Conservation (phyloP, 2,329 filamentous ascomycete species). For the Metarhizium humberi region DNA sequence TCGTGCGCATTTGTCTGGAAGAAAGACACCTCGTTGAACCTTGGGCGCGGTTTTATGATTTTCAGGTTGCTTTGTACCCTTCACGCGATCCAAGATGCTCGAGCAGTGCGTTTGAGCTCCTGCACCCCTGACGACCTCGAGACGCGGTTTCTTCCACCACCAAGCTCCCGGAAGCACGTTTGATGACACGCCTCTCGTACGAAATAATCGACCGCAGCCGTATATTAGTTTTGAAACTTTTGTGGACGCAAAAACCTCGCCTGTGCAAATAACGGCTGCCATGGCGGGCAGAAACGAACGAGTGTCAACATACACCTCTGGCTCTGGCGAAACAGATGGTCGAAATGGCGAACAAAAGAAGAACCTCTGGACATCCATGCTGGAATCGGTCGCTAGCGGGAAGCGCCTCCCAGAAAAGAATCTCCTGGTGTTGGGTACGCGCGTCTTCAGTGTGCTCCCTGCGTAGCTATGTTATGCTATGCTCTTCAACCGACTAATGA, state of each 20-base stretch:
- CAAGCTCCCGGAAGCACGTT: neutral
- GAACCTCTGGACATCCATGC: constrained; percentile 90
- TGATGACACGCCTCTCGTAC: neutral
- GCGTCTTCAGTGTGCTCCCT: neutral
- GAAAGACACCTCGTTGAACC: neutral
- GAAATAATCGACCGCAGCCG: neutral
- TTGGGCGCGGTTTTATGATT: neutral
- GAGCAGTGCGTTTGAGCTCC: constrained; percentile 13
- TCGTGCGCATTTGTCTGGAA: neutral
- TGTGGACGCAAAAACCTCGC: neutral
- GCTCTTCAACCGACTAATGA: neutral
- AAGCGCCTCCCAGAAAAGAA: constrained; percentile 90
- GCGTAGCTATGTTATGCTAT: neutral
- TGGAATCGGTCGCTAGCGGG: constrained; percentile 81
- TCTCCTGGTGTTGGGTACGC: constrained; percentile 69
- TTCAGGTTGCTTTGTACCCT: neutral
- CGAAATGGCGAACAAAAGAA: constrained; percentile 66
- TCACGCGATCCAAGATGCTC: constrained; percentile 15
- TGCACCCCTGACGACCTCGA: constrained; percentile 13
- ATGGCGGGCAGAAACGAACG: constrained; percentile 47
- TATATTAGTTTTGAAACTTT: neutral
- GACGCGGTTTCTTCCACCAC: neutral
- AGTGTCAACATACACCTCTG: constrained; percentile 49
- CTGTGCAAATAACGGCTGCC: constrained; percentile 7
- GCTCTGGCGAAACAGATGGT: constrained; percentile 43